These are phyloP conservation scores for Histomonas meleagridis DNA, from an alignment of 208 protist species.

Conservation along the genomic window DNA sequence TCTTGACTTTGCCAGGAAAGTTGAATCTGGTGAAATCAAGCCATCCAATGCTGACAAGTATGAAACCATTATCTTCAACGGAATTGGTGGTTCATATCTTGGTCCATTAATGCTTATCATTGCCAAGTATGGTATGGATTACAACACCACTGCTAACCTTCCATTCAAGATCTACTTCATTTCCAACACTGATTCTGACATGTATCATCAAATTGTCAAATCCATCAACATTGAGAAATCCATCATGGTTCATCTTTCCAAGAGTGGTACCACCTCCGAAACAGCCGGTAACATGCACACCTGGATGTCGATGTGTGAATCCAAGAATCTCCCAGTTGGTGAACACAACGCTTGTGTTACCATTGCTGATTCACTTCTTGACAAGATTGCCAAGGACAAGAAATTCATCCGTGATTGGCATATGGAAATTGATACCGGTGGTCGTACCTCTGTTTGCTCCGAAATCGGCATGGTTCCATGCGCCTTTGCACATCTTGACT, in stretches of 20 bases:
- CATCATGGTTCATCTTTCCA: slow-evolving; percentile 31
- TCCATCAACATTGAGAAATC: not conserved
- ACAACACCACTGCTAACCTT: slow-evolving; percentile 11
- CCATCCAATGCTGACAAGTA: not conserved
- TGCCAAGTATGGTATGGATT: not conserved
- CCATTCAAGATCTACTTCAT: slow-evolving; percentile 37
- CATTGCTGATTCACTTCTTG: slow-evolving; percentile 5
- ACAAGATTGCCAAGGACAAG: not conserved
- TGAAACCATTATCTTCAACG: slow-evolving; percentile 27
- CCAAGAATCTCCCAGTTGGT: not conserved
- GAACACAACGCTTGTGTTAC: slow-evolving; percentile 18
- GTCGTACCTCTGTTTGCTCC: slow-evolving; percentile 26
- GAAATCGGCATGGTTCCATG: not conserved
- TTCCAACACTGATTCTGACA: slow-evolving; percentile 6
- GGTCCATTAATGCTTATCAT: slow-evolving; percentile 34
- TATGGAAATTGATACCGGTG: slow-evolving; percentile 31
- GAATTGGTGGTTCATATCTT: slow-evolving; percentile 11
- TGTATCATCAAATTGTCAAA: not conserved
- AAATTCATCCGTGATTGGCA: not conserved
- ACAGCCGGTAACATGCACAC: slow-evolving; percentile 34
- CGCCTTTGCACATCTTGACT: not conserved
- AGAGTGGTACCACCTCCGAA: slow-evolving; percentile 3
- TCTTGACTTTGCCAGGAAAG: not conserved
- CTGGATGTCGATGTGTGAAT: not conserved
- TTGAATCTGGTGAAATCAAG: not conserved